Base-by-base conservation (phyloP, 228 moss, liverwort and hornwort species). In the Sphagnum magellanicum region DNA sequence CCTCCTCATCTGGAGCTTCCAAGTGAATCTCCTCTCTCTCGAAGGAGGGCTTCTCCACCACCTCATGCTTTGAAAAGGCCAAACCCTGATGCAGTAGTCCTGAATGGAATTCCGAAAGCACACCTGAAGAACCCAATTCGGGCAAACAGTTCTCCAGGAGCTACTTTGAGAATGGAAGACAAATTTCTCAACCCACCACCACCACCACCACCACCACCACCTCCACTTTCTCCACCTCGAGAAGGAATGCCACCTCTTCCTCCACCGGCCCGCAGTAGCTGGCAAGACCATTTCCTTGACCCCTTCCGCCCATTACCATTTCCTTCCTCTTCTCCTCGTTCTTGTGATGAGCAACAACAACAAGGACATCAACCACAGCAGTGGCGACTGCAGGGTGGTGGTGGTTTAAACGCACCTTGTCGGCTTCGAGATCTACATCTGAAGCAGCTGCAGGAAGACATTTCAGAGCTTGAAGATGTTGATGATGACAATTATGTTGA, bases 211-310 rank as follows among this genome's bases (percentile, higher is more conserved):
- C 32, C 32, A 32, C 52, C 64, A 6, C 67, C 70, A 10, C 13
- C 62, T 6, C 67, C 69, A 6, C 67, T 71, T 5, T 70, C 72
- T 50, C 67, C 65, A 32, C 50, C 75, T 48, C 78, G 69, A 12
- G 79, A 68, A 15, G 70, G 73, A 13, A 74, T 74, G 9, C 73
- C 91, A 4, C 87, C 91, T 12, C 89, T 89, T 6, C 91, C 91
- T 0, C 80, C 87, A 32, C 3, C 32, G 4, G 50, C 79, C 4
- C 72, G 85, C 4, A 87, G 75, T 53, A 85, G 79, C 48, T 92
- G 91, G 91, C 87, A 87, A 9, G 86, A 87, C 72, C 73, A 86
- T 65, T 84, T 91, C 59, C 70, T 85, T 50, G 91, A 92, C 61
- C 91, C 91, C 5, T 92, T 92, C 68, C 85, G 82, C 5, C 81